phyloP scores from a whole-genome alignment of 768 basidiomycete species.

The Sistotremastrum suecicum region DNA sequence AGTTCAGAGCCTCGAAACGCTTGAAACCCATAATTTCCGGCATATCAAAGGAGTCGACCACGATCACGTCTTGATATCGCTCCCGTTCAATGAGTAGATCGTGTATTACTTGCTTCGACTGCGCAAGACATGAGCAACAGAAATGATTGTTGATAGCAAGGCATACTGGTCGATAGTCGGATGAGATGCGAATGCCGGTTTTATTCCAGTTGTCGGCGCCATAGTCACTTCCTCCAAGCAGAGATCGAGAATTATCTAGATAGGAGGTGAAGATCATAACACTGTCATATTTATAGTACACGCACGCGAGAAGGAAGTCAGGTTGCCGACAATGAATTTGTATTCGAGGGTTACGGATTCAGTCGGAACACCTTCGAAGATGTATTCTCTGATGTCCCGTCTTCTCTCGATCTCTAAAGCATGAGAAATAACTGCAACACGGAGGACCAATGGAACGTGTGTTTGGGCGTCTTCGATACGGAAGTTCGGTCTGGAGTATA shows the following conservation, averaged over 20 bases:
- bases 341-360: neutral
- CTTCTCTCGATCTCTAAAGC: neutral
- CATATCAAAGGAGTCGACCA: neutral
- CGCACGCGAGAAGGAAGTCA: no score
- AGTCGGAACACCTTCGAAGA: neutral
- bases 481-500: no score
- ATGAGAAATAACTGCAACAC: slow-evolving; percentile 1
- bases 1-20: neutral
- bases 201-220: no score
- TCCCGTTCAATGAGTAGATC: neutral
- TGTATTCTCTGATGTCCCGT: neutral
- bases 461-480: no score
- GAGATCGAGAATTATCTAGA: no score
- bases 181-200: no score
- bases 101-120: neutral
- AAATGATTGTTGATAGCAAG: no score
- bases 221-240: no score
- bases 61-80: neutral
- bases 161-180: no score
- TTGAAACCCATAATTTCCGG: neutral
- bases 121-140: no score
- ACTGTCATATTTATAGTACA: no score
- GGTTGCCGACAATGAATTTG: neutral
- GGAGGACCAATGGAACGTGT: neutral
- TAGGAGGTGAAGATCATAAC: no score